Percentiles rank a stretch among this genome's conserved stretches.
Evolutionary conservation across 1,139 yeast genomes (phyloP).

Genomic region (Chernovozyma aurita): DNA sequence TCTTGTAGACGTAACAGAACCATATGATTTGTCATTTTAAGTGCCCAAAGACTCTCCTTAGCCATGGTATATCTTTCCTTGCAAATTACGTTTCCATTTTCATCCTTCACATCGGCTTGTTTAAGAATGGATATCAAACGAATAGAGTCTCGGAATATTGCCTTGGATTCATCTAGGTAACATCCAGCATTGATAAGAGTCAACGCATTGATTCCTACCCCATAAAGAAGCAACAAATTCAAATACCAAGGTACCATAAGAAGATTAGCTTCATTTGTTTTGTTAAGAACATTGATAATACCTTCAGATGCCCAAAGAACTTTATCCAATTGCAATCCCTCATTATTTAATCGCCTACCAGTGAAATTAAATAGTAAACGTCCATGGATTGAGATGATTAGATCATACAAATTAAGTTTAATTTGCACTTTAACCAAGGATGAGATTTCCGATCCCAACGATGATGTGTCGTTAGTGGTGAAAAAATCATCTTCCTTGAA

Average conservation of each 20-base stretch:
- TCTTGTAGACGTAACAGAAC: conserved; percentile 43
- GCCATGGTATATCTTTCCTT: conserved; percentile 54
- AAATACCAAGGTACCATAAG: conserved; percentile 55
- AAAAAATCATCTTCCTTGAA: conserved; percentile 30
- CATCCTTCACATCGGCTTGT: conserved; percentile 29
- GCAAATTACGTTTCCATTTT: conserved; percentile 28
- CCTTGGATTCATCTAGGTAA: conserved; percentile 20
- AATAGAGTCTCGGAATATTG: conserved; percentile 23
- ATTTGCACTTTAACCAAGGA: conserved; percentile 33
- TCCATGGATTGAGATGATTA: conserved; percentile 35
- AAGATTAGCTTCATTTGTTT: conserved; percentile 29
- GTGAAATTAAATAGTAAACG: conserved; percentile 29
- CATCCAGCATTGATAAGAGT: conserved; percentile 44
- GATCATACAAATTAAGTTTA: conserved; percentile 39
- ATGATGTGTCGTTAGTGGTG: conserved; percentile 7
- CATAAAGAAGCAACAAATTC: conserved; percentile 41
- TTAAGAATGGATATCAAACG: conserved; percentile 23
- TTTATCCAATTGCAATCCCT: conserved; percentile 30
- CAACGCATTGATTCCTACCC: conserved; percentile 42
- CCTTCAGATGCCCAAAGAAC: conserved; percentile 36
- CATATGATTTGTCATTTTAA: conserved; percentile 53
- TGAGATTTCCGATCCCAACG: conserved; percentile 8
- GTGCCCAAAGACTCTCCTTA: conserved; percentile 60
- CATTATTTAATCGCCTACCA: conserved; percentile 28
- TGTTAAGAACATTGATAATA: conserved; percentile 29